These are phyloP conservation scores for Abortiporus biennis DNA, from an alignment of 1,284 basidiomycete genomes.

Conservation along the genomic window DNA sequence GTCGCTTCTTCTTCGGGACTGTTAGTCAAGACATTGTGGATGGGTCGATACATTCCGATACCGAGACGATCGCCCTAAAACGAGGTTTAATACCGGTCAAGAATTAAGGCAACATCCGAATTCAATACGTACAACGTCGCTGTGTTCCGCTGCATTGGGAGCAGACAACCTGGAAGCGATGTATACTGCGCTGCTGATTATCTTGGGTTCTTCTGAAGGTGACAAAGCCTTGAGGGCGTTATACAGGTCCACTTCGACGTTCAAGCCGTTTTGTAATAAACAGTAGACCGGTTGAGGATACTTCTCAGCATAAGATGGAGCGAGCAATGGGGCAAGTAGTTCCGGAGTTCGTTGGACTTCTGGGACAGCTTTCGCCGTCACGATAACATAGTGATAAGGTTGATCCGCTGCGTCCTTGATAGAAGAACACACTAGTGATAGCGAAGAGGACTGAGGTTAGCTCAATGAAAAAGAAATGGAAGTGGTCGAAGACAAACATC, in stretches of 20 bases:
- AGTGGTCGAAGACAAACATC: conserved; percentile 35
- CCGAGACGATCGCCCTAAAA: no score
- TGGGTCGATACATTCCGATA: conserved; percentile 48
- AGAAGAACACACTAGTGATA: conserved; percentile 44
- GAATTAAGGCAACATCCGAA: no score
- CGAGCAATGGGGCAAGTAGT: conserved; percentile 55
- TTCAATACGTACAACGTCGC: conserved; percentile 37
- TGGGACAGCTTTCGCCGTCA: conserved; percentile 72
- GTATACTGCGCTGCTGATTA: conserved; percentile 50
- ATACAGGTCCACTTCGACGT: conserved; percentile 67
- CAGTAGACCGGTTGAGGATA: conserved; percentile 56
- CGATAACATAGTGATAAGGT: conserved; percentile 59
- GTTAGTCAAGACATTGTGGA: conserved; percentile 34
- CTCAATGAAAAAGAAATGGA: conserved; percentile 7
- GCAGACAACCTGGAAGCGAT: conserved; percentile 44
- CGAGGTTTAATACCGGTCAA: no score
- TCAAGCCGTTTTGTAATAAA: conserved; percentile 74
- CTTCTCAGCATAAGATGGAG: conserved; percentile 38
- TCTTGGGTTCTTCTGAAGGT: conserved; percentile 34
- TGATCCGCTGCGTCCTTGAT: conserved; percentile 55
- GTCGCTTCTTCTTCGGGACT: conserved; percentile 35
- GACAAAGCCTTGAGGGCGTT: conserved; percentile 37
- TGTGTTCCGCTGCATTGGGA: conserved; percentile 46
- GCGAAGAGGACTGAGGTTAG: conserved; percentile 8
- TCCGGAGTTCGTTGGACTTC: conserved; percentile 54